Percentiles rank a stretch among this genome's conserved stretches.
phyloP scores from a whole-genome alignment of 108 stramenopile species.

The Epipyxis sp. region DNA sequence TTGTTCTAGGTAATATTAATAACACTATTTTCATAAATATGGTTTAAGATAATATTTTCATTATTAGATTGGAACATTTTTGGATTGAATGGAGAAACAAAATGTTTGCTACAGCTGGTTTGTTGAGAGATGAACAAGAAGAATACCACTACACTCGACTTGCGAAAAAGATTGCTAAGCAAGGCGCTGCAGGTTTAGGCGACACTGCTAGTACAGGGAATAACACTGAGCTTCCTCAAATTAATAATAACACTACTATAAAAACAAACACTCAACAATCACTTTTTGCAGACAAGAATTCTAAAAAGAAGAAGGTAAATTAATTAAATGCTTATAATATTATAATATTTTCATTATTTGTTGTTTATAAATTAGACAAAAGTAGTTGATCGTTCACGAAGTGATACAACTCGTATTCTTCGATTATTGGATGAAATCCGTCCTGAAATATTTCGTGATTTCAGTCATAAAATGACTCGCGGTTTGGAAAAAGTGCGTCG shows the following conservation, averaged over 20 bases:
- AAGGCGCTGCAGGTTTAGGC: too few relatives aligned
- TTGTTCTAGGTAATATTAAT: too few relatives aligned
- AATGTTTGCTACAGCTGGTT: neutral
- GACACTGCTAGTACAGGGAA: too few relatives aligned
- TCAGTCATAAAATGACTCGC: conserved; percentile 16
- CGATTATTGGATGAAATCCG: neutral
- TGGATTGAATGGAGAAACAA: conserved; percentile 19
- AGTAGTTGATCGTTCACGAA: too few relatives aligned
- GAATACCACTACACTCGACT: neutral
- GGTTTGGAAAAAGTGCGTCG: neutral
- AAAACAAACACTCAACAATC: neutral
- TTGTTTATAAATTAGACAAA: too few relatives aligned
- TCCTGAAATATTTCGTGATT: conserved; percentile 5
- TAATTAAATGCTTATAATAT: too few relatives aligned
- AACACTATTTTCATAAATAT: too few relatives aligned
- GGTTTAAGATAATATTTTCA: too few relatives aligned
- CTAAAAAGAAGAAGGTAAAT: too few relatives aligned
- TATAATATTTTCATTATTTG: too few relatives aligned
- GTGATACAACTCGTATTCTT: neutral
- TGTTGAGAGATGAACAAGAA: neutral
- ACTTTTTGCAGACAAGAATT: too few relatives aligned
- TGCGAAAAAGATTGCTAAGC: neutral
- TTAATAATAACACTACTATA: neutral
- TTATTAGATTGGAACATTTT: neutral
- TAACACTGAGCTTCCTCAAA: neutral